Evolutionary conservation across 2,329 filamentous ascomycete species (phyloP).

Genomic region (Pseudocercospora cruenta): DNA sequence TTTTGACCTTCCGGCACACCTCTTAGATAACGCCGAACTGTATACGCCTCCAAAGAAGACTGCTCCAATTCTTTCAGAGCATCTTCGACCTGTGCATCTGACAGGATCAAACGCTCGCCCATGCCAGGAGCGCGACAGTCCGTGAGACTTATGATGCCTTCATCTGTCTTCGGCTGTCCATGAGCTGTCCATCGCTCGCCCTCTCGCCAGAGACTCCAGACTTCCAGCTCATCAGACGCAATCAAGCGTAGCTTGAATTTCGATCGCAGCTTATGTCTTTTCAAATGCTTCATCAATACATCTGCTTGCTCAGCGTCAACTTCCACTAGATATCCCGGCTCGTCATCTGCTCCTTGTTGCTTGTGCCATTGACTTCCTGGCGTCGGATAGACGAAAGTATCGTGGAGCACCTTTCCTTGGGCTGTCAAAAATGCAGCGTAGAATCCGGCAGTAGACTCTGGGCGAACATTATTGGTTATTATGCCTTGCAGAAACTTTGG

Average conservation of each 20-base stretch:
- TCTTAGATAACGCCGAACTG: conserved; percentile 72
- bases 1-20: conserved; percentile 84
- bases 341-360: conserved; percentile 33
- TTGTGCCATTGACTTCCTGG: conserved; percentile 39
- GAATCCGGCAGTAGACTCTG: conserved; percentile 57
- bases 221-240: conserved; percentile 64
- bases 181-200: conserved; percentile 42
- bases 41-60: conserved; percentile 60
- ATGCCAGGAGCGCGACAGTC: conserved; percentile 43
- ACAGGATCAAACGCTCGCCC: conserved; percentile 39
- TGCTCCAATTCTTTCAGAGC: conserved; percentile 47
- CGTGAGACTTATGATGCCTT: conserved; percentile 45
- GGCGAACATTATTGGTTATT: conserved; percentile 72
- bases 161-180: conserved; percentile 24
- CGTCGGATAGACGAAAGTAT: conserved; percentile 84
- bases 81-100: conserved; percentile 32
- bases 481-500: conserved; percentile 86
- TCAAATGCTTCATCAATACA: conserved; percentile 70
- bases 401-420: conserved; percentile 77
- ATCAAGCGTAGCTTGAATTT: conserved; percentile 73
- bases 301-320: conserved; percentile 71
- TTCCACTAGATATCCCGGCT: conserved; percentile 75
- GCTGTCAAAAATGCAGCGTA: conserved; percentile 88
- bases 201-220: conserved; percentile 78
- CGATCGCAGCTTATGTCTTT: conserved; percentile 81